Evolutionary conservation across 805 yeast genomes (phyloP).

Genomic region (Candida loeiensis): DNA sequence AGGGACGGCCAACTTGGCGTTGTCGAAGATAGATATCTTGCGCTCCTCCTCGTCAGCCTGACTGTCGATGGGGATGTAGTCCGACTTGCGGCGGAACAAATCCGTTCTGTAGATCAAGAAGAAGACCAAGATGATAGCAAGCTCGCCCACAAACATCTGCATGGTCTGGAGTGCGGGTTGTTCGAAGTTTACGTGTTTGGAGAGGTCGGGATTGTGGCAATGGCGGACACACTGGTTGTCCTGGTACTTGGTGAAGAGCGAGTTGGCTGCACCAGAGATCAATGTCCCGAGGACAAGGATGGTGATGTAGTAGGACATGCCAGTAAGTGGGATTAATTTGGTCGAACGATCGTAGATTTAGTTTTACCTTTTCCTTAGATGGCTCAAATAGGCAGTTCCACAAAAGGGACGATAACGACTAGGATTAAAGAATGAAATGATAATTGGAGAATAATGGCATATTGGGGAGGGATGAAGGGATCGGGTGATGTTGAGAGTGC

Average conservation of each 20-base stretch:
- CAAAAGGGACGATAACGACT: no score
- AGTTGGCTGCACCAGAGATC: slow-evolving; percentile 67
- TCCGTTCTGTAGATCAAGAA: slow-evolving; percentile 22
- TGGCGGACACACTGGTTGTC: slow-evolving; percentile 67
- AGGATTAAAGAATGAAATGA: no score
- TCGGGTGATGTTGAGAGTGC: no score
- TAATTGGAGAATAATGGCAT: not conserved
- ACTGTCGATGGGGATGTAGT: slow-evolving; percentile 15
- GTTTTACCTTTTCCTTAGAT: slow-evolving; percentile 4
- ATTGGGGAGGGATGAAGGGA: no score
- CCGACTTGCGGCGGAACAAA: slow-evolving; percentile 10
- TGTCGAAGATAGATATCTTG: slow-evolving; percentile 14
- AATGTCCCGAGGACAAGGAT: slow-evolving; percentile 48
- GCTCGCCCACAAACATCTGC: slow-evolving; percentile 80
- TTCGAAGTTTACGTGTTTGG: slow-evolving; percentile 51
- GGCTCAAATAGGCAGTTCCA: slow-evolving; percentile 4
- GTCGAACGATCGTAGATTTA: not conserved
- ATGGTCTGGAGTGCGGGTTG: slow-evolving; percentile 78
- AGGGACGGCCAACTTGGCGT: slow-evolving; percentile 48
- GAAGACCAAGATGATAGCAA: slow-evolving; percentile 45
- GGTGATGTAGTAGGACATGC: not conserved
- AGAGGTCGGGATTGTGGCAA: slow-evolving; percentile 45
- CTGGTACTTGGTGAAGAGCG: slow-evolving; percentile 70
- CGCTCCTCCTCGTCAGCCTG: slow-evolving; percentile 7
- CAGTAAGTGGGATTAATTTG: not conserved